Conservation (phyloP, 306 rosid species). For the Cyamopsis tetragonoloba region DNA sequence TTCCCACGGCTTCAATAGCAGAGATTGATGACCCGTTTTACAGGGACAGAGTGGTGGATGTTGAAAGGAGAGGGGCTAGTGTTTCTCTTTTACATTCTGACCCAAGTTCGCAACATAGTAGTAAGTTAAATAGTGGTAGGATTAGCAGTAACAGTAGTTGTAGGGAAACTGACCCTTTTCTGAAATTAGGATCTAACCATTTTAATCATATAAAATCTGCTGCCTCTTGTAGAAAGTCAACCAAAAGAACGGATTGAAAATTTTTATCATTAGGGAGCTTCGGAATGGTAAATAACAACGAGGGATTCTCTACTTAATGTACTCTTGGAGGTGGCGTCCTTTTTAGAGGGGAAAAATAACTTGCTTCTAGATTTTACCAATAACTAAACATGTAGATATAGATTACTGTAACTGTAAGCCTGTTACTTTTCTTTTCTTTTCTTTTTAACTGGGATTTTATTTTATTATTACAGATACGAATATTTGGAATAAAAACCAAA, state of each 20-base stretch:
- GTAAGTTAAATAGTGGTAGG: slow-evolving; percentile 51
- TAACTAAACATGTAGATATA: not conserved
- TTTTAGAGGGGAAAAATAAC: not conserved
- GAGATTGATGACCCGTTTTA: slow-evolving; percentile 18
- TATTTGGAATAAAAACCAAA: not conserved
- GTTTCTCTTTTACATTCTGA: slow-evolving; percentile 51
- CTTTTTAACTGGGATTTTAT: no score
- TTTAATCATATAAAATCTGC: slow-evolving; percentile 40
- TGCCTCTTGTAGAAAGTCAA: slow-evolving; percentile 45
- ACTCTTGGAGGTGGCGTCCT: slow-evolving; percentile 17
- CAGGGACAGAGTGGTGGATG: slow-evolving; percentile 24
- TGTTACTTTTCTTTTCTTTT: no score
- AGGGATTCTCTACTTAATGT: slow-evolving; percentile 28
- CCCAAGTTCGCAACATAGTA: slow-evolving; percentile 44
- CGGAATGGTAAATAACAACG: slow-evolving; percentile 54
- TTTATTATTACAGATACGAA: not conserved
- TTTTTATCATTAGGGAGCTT: slow-evolving; percentile 31
- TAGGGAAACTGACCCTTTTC: slow-evolving; percentile 45
- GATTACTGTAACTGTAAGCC: not conserved
- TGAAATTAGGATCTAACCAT: slow-evolving; percentile 53
- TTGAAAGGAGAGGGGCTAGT: slow-evolving; percentile 29
- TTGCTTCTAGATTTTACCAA: slow-evolving; percentile 24
- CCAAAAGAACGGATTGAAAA: slow-evolving; percentile 42
- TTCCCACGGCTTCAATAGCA: slow-evolving; percentile 6
- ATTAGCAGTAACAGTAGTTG: slow-evolving; percentile 31